phyloP scores from a whole-genome alignment of 139 green algal species.

The Marvania coccoides region DNA sequence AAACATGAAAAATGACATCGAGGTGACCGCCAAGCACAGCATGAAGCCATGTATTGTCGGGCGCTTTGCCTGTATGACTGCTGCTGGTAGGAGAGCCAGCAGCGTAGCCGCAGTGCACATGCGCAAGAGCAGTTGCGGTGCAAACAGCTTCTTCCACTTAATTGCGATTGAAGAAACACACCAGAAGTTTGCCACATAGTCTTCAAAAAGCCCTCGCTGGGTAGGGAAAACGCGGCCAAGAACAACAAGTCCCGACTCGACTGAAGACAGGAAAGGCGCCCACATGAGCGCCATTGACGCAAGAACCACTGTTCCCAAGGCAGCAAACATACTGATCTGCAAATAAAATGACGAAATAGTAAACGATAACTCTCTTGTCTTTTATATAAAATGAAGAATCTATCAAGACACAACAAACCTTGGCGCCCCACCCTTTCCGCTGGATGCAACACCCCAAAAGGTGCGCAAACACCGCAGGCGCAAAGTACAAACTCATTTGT shows the following conservation, averaged over 20 bases:
- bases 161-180: constrained; percentile 69
- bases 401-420: not conserved
- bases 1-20: constrained; percentile 93
- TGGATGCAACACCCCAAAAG: constrained; percentile 81
- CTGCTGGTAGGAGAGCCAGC: constrained; percentile 39
- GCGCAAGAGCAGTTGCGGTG: constrained; percentile 27
- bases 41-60: constrained; percentile 63
- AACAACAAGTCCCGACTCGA: not conserved
- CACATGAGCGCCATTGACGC: constrained; percentile 70
- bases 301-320: constrained; percentile 46
- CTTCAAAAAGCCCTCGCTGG: constrained; percentile 86
- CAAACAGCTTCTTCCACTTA: constrained; percentile 77
- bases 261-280: constrained; percentile 57
- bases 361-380: not conserved
- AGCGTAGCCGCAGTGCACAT: constrained; percentile 59
- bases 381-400: not conserved
- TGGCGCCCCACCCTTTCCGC: not conserved
- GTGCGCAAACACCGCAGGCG: constrained; percentile 92
- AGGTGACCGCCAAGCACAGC: constrained; percentile 68
- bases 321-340: constrained; percentile 1
- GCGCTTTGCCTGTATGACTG: constrained; percentile 54
- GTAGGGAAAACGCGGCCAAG: constrained; percentile 76
- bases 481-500: constrained; percentile 94
- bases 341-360: not conserved
- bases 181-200: constrained; percentile 98